These are phyloP conservation scores for Collybiopsis confluens DNA, from an alignment of 768 basidiomycete genomes.

Conservation along the genomic window DNA sequence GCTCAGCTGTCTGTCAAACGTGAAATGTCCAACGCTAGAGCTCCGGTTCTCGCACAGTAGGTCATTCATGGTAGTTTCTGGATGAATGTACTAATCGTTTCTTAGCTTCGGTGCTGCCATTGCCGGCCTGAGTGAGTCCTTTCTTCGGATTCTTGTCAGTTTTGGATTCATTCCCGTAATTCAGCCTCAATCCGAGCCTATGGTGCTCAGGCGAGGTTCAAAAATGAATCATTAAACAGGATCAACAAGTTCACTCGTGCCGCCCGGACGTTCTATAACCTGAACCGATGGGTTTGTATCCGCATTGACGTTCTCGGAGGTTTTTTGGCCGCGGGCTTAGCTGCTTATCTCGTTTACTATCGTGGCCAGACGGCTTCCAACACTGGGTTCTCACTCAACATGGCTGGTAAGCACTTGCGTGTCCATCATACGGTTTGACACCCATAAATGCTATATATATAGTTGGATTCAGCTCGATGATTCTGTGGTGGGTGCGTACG, in stretches of 20 bases:
- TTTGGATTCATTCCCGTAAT: neutral
- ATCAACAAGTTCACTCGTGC: slow-evolving; percentile 34
- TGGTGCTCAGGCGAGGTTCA: slow-evolving; percentile 10
- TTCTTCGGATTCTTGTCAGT: neutral
- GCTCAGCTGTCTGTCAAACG: slow-evolving; percentile 21
- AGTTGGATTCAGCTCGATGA: slow-evolving; percentile 12
- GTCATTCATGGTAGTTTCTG: slow-evolving; percentile 26
- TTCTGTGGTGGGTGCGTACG: slow-evolving; percentile 17
- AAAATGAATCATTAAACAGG: slow-evolving; percentile 5
- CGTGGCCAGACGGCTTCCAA: slow-evolving; percentile 23
- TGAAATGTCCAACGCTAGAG: slow-evolving; percentile 18
- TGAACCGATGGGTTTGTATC: slow-evolving; percentile 20
- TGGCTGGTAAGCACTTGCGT: slow-evolving; percentile 21
- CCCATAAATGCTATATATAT: neutral
- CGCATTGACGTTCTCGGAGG: slow-evolving; percentile 42
- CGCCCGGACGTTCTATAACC: slow-evolving; percentile 30
- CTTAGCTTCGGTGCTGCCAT: slow-evolving; percentile 51
- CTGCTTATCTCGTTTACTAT: slow-evolving; percentile 33
- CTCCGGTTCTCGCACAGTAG: slow-evolving; percentile 23
- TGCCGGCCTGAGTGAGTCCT: slow-evolving; percentile 17
- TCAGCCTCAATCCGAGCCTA: slow-evolving; percentile 16
- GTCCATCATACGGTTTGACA: neutral
- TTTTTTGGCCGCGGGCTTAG: slow-evolving; percentile 37
- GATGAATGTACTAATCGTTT: neutral
- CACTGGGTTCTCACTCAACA: slow-evolving; percentile 33